Evolutionary conservation across 1,284 basidiomycete genomes (phyloP).

Genomic region (Cryptococcus deneoformans): DNA sequence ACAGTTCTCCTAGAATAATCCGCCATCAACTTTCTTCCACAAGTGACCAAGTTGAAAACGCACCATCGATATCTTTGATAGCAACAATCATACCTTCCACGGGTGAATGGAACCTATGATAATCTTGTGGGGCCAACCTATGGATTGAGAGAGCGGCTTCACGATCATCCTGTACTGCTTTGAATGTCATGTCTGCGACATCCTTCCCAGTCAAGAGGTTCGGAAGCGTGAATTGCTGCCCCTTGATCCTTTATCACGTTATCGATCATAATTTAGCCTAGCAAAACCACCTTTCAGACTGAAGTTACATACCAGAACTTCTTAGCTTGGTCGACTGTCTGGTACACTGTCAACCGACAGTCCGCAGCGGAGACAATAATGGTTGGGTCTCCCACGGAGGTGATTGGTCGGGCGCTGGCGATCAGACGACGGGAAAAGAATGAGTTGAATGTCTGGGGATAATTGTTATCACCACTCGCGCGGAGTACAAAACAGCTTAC

Average conservation of each 20-base stretch:
- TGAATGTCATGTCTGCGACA: conserved; percentile 32
- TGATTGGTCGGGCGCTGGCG: conserved; percentile 63
- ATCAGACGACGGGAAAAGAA: conserved; percentile 74
- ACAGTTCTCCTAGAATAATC: conserved; percentile 27
- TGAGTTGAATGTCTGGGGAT: conserved; percentile 62
- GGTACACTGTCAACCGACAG: conserved; percentile 68
- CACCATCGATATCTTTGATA: conserved; percentile 49
- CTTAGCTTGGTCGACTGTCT: conserved; percentile 60
- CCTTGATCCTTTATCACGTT: conserved; percentile 61
- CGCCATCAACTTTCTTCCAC: conserved; percentile 7
- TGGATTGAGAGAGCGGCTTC: conserved; percentile 29
- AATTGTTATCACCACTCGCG: not conserved
- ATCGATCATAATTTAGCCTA: not conserved
- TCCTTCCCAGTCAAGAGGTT: conserved; percentile 57
- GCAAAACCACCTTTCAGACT: not conserved
- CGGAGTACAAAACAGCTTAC: conserved; percentile 18
- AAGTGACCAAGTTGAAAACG: conserved; percentile 31
- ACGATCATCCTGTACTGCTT: conserved; percentile 52
- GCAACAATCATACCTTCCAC: conserved; percentile 60
- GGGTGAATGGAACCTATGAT: conserved; percentile 81
- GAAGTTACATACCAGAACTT: conserved; percentile 58
- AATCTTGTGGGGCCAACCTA: conserved; percentile 74
- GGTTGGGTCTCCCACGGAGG: conserved; percentile 57
- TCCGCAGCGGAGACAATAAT: conserved; percentile 69
- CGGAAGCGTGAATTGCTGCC: conserved; percentile 65